A percentile compares a stretch with the other conserved stretches of the same genome.
Evolutionary conservation across 768 basidiomycete genomes (phyloP).

Genomic region (Rubroboletus satanas): DNA sequence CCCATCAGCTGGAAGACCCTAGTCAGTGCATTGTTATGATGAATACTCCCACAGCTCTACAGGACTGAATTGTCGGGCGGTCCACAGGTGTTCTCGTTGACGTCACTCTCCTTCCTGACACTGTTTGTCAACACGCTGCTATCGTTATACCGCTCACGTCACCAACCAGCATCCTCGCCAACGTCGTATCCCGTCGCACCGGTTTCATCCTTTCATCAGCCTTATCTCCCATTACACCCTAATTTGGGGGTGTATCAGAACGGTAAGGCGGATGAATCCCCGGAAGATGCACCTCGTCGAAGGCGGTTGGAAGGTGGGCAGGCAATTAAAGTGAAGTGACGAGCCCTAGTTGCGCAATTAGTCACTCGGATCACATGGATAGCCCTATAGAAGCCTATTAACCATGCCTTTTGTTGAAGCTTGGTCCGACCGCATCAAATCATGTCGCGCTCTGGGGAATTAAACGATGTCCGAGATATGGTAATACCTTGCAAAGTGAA

Average conservation of each 20-base stretch:
- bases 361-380: conserved; percentile 29
- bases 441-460: conserved; percentile 23
- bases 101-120: conserved; percentile 72
- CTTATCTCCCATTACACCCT: conserved; percentile 51
- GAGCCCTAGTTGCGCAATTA: conserved; percentile 12
- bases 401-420: conserved; percentile 19
- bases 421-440: conserved; percentile 19
- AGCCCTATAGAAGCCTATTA: conserved; percentile 21
- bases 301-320: conserved; percentile 55
- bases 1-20: conserved; percentile 97
- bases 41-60: conserved; percentile 11
- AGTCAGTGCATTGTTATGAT: conserved; percentile 44
- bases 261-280: conserved; percentile 24
- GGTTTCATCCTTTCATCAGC: conserved; percentile 40
- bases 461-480: conserved; percentile 6
- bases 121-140: conserved; percentile 78
- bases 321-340: conserved; percentile 52
- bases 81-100: conserved; percentile 64
- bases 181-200: conserved; percentile 39
- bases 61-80: conserved; percentile 16
- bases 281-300: conserved; percentile 46
- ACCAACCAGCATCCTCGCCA: conserved; percentile 43
- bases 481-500: conserved; percentile 12
- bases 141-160: conserved; percentile 69
- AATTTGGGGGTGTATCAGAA: conserved; percentile 46